These are phyloP conservation scores for Colletotrichum eleusines DNA, from an alignment of 2,329 filamentous ascomycete genomes.

Conservation along the genomic window DNA sequence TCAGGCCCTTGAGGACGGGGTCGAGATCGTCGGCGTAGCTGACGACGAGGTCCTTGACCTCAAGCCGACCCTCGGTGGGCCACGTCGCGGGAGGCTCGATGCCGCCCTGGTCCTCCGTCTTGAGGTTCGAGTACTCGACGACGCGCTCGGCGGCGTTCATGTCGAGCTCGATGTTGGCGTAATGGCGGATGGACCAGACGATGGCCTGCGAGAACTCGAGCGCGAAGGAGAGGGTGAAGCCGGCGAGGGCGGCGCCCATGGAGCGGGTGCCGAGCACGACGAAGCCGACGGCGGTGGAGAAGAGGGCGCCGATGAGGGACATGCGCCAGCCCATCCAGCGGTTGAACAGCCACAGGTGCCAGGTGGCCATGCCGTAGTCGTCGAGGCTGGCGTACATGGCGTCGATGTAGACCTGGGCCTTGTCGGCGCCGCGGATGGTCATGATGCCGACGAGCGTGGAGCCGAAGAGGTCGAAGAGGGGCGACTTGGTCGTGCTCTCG, in stretches of 20 bases:
- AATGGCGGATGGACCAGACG: constrained; percentile 75
- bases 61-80: constrained; percentile 79
- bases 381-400: constrained; percentile 80
- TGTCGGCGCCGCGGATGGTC: constrained; percentile 82
- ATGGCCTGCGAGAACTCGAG: constrained; percentile 75
- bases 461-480: constrained; percentile 84
- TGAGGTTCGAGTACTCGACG: constrained; percentile 78
- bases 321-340: constrained; percentile 83
- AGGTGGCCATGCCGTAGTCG: constrained; percentile 73
- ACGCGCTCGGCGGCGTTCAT: constrained; percentile 85
- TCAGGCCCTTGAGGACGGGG: constrained; percentile 76
- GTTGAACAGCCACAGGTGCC: constrained; percentile 79
- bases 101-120: constrained; percentile 75
- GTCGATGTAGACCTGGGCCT: constrained; percentile 73
- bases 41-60: constrained; percentile 79
- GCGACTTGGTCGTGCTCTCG: constrained; percentile 81
- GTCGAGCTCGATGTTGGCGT: constrained; percentile 78
- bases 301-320: constrained; percentile 75
- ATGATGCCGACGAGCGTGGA: constrained; percentile 78
- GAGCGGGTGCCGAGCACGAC: constrained; percentile 71
- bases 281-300: constrained; percentile 73
- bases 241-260: constrained; percentile 78
- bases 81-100: constrained; percentile 75
- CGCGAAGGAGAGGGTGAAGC: constrained; percentile 81
- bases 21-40: constrained; percentile 78